These are phyloP conservation scores for Helianthus annuus DNA, from an alignment of 129 eudicot genomes.

Conservation along the genomic window HanXRQr2.0-SUNRISE NC_035439.2:106963973-106964472, in stretches of 20 bases:
- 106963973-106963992: not conserved
- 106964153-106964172: constrained; percentile 45
- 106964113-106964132: constrained; percentile 37
- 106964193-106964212: constrained; percentile 55
- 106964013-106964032: not conserved
- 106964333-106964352: not conserved
- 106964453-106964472: too few species aligned
- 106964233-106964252: constrained; percentile 57
- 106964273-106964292: constrained; percentile 63
- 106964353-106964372: not conserved
- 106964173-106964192: constrained; percentile 58
- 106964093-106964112: constrained; percentile 44
- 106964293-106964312: constrained; percentile 57
- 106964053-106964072: constrained; percentile 38
- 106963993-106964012: not conserved
- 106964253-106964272: constrained; percentile 48
- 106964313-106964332: constrained; percentile 25
- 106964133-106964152: constrained; percentile 36
- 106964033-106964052: constrained; percentile 27
- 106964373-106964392: too few species aligned
- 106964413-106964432: too few species aligned
- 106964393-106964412: too few species aligned
- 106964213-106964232: constrained; percentile 60
- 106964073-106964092: constrained; percentile 41
- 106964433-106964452: too few species aligned